phyloP scores from a whole-genome alignment of 208 protist genomes.

The Leishmania braziliensis region DNA sequence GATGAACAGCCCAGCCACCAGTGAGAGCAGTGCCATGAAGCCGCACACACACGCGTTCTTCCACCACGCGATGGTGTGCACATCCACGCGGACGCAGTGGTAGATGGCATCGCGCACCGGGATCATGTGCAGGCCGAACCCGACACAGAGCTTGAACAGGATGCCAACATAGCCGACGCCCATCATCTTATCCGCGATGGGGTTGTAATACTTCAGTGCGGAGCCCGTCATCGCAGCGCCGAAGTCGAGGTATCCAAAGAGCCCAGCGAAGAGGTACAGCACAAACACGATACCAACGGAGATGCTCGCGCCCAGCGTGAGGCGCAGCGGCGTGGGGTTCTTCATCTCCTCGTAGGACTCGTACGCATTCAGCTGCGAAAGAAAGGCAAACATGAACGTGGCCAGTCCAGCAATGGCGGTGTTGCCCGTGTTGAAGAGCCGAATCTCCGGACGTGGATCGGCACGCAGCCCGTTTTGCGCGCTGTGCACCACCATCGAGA shows the following conservation, averaged over 20 bases:
- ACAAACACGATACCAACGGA: slow-evolving; percentile 51
- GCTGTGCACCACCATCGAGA: slow-evolving; percentile 66
- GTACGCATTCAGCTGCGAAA: slow-evolving; percentile 75
- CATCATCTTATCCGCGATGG: slow-evolving; percentile 62
- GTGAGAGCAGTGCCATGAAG: slow-evolving; percentile 35
- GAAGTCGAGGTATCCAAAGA: slow-evolving; percentile 87
- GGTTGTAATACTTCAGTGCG: slow-evolving; percentile 67
- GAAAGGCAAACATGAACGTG: slow-evolving; percentile 72
- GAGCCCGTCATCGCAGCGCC: slow-evolving; percentile 39
- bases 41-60: slow-evolving; percentile 47
- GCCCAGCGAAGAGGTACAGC: slow-evolving; percentile 78
- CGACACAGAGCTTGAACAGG: slow-evolving; percentile 75
- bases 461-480: slow-evolving; percentile 36
- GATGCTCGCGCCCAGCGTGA: slow-evolving; percentile 46
- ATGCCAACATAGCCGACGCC: slow-evolving; percentile 58
- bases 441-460: slow-evolving; percentile 39
- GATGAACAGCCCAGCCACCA: slow-evolving; percentile 76
- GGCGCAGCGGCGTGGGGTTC: slow-evolving; percentile 45
- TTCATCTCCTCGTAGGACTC: slow-evolving; percentile 71
- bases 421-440: slow-evolving; percentile 53
- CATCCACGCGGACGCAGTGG: slow-evolving; percentile 46
- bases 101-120: slow-evolving; percentile 71
- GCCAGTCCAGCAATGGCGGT: slow-evolving; percentile 54
- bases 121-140: slow-evolving; percentile 66
- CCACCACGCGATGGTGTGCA: slow-evolving; percentile 50